phyloP scores from a whole-genome alignment of 805 yeast species.

The Saturnispora mendoncae region DNA sequence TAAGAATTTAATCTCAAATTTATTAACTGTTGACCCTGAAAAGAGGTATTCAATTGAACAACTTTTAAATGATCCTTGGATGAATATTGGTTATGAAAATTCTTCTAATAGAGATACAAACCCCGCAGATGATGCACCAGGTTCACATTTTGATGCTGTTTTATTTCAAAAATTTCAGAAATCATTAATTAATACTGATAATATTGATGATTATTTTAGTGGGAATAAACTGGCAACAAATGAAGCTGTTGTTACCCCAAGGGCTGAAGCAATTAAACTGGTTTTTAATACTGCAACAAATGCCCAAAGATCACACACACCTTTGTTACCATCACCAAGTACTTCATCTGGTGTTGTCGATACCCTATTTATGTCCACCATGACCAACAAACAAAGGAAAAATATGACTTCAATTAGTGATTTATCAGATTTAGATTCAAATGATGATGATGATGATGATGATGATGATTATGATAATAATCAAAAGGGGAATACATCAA shows the following conservation, averaged over 20 bases:
- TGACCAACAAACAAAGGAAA: conserved; percentile 1
- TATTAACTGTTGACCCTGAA: conserved; percentile 62
- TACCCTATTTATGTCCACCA: conserved; percentile 13
- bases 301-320: conserved; percentile 19
- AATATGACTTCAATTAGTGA: conserved; percentile 8
- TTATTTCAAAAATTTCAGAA: conserved; percentile 24
- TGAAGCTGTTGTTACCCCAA: conserved; percentile 24
- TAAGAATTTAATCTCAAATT: conserved; percentile 54
- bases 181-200: conserved; percentile 17
- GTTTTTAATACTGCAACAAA: conserved; percentile 31
- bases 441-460: conserved; percentile 18
- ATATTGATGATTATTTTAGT: conserved; percentile 19
- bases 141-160: conserved; percentile 21
- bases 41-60: conserved; percentile 62
- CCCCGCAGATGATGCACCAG: conserved; percentile 27
- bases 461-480: conserved; percentile 7
- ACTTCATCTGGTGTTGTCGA: conserved; percentile 11
- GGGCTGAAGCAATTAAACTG: conserved; percentile 31
- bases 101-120: conserved; percentile 9
- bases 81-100: conserved; percentile 26
- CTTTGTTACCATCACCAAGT: neutral
- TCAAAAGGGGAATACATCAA: neutral
- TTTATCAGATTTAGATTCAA: conserved; percentile 16
- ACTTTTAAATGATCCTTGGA: conserved; percentile 66
- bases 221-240: conserved; percentile 11